Evolutionary conservation across 2,329 filamentous ascomycete genomes (phyloP).

Genomic region (Huntiella decipiens): DNA sequence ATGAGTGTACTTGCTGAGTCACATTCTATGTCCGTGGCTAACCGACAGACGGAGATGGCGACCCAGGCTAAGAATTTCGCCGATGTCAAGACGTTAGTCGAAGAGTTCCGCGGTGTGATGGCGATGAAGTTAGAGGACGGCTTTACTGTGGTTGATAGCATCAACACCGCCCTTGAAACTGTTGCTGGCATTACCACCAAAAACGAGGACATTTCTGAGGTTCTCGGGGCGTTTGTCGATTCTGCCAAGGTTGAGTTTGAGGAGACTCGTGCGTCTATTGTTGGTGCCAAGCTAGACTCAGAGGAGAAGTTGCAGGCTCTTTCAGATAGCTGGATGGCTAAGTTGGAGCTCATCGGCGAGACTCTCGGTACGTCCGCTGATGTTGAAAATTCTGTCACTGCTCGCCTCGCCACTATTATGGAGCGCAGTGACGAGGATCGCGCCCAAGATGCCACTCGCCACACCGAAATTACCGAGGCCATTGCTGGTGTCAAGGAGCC

Average conservation of each 20-base stretch:
- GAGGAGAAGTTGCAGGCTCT: conserved; percentile 55
- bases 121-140: conserved; percentile 62
- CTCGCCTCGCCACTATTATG: conserved; percentile 43
- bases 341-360: conserved; percentile 29
- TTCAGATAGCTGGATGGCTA: conserved; percentile 32
- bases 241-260: conserved; percentile 75
- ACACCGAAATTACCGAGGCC: conserved; percentile 55
- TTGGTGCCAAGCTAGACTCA: conserved; percentile 62
- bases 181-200: conserved; percentile 26
- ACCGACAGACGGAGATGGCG: conserved; percentile 67
- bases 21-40: conserved; percentile 61
- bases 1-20: conserved; percentile 40
- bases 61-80: conserved; percentile 59
- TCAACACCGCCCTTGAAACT: conserved; percentile 22
- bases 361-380: conserved; percentile 73
- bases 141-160: conserved; percentile 48
- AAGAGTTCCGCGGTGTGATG: conserved; percentile 59
- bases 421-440: conserved; percentile 58
- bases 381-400: conserved; percentile 56
- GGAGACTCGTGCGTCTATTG: conserved; percentile 60
- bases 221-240: conserved; percentile 52
- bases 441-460: conserved; percentile 54
- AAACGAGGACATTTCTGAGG: conserved; percentile 38
- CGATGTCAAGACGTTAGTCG: conserved; percentile 59
- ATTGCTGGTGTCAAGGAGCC: conserved; percentile 58